phyloP scores from a whole-genome alignment of 176 grass and related monocot species.

The Cenchrus purpureus region DNA sequence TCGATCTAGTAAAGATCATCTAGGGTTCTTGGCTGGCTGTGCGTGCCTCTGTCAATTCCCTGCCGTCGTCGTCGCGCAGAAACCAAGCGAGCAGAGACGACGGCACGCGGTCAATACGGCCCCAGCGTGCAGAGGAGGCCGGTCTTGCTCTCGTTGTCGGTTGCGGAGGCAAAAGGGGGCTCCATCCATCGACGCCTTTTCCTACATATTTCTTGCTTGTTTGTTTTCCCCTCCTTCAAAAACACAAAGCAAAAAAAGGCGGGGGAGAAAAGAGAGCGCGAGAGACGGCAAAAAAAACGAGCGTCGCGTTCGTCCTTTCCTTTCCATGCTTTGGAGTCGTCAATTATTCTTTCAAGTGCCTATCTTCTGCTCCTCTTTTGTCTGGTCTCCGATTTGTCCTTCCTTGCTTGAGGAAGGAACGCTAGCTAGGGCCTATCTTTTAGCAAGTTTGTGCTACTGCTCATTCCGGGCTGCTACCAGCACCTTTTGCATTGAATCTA shows the following conservation, averaged over 20 bases:
- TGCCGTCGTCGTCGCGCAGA: neutral
- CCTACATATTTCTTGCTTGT: neutral
- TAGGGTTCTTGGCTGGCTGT: too few relatives aligned
- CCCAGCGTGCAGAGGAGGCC: neutral
- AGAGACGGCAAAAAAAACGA: neutral
- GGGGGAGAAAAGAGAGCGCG: neutral
- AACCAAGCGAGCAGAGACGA: neutral
- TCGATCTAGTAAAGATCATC: neutral
- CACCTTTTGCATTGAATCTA: neutral
- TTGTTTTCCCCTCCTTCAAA: neutral
- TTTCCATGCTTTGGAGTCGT: constrained; percentile 25
- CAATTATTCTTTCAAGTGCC: constrained; percentile 27
- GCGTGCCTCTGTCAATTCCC: neutral
- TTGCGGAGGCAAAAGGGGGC: neutral
- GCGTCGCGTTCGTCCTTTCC: neutral
- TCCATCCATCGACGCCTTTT: constrained; percentile 24
- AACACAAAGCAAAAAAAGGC: constrained; percentile 11
- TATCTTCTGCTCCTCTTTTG: neutral
- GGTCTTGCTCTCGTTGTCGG: neutral
- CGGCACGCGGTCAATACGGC: neutral
- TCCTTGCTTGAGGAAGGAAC: neutral
- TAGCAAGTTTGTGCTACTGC: neutral
- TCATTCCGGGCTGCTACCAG: neutral
- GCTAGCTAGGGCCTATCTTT: neutral
- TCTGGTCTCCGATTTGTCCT: constrained; percentile 25